Conservation (phyloP, 805 yeast genomes). For the Jamesozyma rosinii region DNA sequence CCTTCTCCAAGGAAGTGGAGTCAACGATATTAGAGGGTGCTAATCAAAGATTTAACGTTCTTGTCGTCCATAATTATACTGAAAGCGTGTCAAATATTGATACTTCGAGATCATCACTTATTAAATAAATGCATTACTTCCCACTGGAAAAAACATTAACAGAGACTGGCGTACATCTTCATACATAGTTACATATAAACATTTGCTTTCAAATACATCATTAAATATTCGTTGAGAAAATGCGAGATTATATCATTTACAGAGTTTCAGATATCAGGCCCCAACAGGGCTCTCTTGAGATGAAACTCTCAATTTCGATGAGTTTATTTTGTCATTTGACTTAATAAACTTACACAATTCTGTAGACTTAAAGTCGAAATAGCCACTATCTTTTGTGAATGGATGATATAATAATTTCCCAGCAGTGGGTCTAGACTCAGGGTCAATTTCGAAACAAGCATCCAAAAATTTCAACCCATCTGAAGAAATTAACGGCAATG, state of each 20-base stretch:
- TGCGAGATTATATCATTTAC: no score
- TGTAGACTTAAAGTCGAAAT: conserved; percentile 46
- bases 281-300: conserved; percentile 16
- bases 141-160: no score
- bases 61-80: conserved; percentile 16
- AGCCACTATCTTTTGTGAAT: conserved; percentile 36
- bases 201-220: no score
- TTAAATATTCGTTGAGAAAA: no score
- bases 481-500: conserved; percentile 50
- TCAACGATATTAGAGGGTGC: conserved; percentile 17
- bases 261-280: no score
- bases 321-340: conserved; percentile 32
- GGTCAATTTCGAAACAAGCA: conserved; percentile 66
- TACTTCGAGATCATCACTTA: neutral
- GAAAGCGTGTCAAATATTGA: no score
- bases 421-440: conserved; percentile 86
- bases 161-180: no score
- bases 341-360: conserved; percentile 46
- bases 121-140: no score
- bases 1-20: conserved; percentile 19
- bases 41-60: conserved; percentile 18
- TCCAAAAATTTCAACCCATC: conserved; percentile 66
- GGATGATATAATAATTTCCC: conserved; percentile 45
- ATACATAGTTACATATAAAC: no score
- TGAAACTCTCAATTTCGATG: conserved; percentile 22